Evolutionary conservation across 139 green algal genomes (phyloP).

Genomic region (Picochlorum sp.): DNA sequence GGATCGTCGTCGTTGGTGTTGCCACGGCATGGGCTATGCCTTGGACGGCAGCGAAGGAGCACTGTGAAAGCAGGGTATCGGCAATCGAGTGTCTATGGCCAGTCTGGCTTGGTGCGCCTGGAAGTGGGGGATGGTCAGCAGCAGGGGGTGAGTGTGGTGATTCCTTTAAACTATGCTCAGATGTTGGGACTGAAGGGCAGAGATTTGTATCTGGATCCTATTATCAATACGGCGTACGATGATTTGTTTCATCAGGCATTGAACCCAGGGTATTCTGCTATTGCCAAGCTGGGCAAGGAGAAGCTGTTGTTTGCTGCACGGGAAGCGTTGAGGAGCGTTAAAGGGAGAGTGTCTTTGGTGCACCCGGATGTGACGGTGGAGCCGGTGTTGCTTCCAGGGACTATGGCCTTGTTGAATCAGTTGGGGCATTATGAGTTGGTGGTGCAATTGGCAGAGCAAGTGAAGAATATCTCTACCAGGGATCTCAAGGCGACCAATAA

Average conservation of each 20-base stretch:
- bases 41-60: too few relatives aligned
- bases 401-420: slow-evolving; percentile 51
- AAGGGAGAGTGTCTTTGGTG: slow-evolving; percentile 11
- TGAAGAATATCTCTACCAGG: slow-evolving; percentile 11
- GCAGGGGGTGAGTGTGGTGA: background rate
- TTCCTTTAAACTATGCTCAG: slow-evolving; percentile 8
- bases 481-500: slow-evolving; percentile 10
- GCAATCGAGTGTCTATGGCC: too few relatives aligned
- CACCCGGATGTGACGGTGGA: slow-evolving; percentile 31
- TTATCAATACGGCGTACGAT: slow-evolving; percentile 7
- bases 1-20: too few relatives aligned
- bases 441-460: slow-evolving; percentile 25
- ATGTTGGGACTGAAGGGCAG: background rate
- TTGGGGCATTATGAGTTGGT: slow-evolving; percentile 37
- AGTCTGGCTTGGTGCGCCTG: background rate
- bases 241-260: background rate
- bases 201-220: slow-evolving; percentile 10
- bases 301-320: slow-evolving; percentile 41
- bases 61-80: too few relatives aligned
- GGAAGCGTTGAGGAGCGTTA: slow-evolving; percentile 21
- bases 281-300: slow-evolving; percentile 20
- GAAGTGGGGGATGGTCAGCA: background rate
- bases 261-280: slow-evolving; percentile 29
- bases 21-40: too few relatives aligned
- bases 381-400: slow-evolving; percentile 40